Conservation (phyloP, 345 rosid species). For the rapeseed (Brassica napus) region DNA sequence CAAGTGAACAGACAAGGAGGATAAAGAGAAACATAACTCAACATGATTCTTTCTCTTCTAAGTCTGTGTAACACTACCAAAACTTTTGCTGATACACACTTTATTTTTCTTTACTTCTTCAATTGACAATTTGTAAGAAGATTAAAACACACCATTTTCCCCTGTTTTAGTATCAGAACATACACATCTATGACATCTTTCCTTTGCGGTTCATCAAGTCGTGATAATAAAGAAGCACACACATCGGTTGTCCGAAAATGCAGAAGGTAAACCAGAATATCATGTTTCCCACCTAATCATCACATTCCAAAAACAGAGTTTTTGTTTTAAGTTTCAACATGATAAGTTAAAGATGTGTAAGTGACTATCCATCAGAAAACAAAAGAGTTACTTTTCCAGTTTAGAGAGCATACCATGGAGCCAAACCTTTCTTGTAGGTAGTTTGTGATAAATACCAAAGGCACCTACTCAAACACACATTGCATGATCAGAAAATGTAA, state of each 20-base stretch:
- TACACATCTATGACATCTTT: constrained; percentile 19
- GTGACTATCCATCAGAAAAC: neutral
- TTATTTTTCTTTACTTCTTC: constrained; percentile 17
- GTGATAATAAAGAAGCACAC: constrained; percentile 87
- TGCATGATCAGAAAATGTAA: constrained; percentile 7
- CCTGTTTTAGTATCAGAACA: constrained; percentile 10
- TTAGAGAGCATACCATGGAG: constrained; percentile 66
- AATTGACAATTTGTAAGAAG: neutral
- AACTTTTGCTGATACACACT: constrained; percentile 30
- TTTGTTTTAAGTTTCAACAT: neutral
- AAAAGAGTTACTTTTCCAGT: neutral
- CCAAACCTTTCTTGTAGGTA: constrained; percentile 69
- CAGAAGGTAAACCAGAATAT: constrained; percentile 91
- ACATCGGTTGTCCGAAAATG: constrained; percentile 98
- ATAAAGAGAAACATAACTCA: constrained; percentile 18
- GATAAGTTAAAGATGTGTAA: neutral
- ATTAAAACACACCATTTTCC: neutral
- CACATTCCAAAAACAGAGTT: constrained; percentile 26
- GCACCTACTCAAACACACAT: constrained; percentile 56
- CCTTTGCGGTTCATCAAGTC: constrained; percentile 90
- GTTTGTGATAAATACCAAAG: constrained; percentile 79
- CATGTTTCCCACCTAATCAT: constrained; percentile 89
- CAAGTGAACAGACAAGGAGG: constrained; percentile 2
- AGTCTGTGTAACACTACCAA: constrained; percentile 22
- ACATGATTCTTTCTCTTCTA: constrained; percentile 2